Evolutionary conservation across 1,284 basidiomycete genomes (phyloP).

Genomic region (Boletus sp.): DNA sequence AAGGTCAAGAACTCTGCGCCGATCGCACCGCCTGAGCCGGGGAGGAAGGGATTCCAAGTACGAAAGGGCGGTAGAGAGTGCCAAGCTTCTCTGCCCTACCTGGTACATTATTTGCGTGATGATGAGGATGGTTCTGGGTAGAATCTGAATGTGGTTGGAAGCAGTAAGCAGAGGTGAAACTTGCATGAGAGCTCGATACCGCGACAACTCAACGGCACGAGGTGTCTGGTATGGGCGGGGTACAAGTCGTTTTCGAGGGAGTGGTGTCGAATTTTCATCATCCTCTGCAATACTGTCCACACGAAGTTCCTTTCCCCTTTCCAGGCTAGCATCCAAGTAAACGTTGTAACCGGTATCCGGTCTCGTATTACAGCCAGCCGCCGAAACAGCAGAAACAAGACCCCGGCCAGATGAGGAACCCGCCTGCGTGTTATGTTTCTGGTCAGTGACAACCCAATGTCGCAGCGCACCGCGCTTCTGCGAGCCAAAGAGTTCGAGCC

Average conservation of each 20-base stretch:
- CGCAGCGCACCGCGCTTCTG: slow-evolving; percentile 34
- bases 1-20: slow-evolving; percentile 39
- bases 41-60: slow-evolving; percentile 44
- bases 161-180: slow-evolving; percentile 30
- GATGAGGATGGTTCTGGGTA: slow-evolving; percentile 38
- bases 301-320: not conserved
- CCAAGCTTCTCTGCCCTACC: slow-evolving; percentile 32
- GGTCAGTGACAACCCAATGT: slow-evolving; percentile 17
- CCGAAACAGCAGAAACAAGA: not conserved
- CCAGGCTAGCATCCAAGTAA: not conserved
- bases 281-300: no score
- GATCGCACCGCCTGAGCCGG: slow-evolving; percentile 32
- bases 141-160: slow-evolving; percentile 26
- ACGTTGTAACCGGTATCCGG: not conserved
- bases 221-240: slow-evolving; percentile 15
- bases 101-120: slow-evolving; percentile 38
- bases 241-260: slow-evolving; percentile 16
- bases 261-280: not conserved
- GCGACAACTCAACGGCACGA: slow-evolving; percentile 14
- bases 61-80: slow-evolving; percentile 38
- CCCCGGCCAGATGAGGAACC: no score
- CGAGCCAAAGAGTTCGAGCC: slow-evolving; percentile 50
- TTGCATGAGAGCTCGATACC: slow-evolving; percentile 30
- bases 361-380: not conserved
- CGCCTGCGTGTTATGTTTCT: not conserved